phyloP scores from a whole-genome alignment of 768 basidiomycete genomes.

The Pulveroboletus sp. region DNA sequence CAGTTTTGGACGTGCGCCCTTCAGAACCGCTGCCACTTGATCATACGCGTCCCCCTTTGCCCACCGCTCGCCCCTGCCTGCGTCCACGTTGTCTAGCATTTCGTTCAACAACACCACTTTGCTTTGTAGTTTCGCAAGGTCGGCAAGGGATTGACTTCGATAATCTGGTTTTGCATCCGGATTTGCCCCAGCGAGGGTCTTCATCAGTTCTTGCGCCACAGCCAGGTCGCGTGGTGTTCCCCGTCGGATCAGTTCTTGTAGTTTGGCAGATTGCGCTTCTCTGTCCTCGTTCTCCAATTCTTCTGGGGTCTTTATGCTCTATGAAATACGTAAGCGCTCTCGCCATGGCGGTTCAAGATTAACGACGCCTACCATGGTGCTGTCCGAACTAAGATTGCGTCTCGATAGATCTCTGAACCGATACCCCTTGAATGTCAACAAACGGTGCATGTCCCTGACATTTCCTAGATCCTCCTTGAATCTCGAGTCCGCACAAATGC shows the following conservation, averaged over 20 bases:
- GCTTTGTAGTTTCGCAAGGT: conserved; percentile 90
- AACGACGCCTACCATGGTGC: conserved; percentile 21
- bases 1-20: conserved; percentile 82
- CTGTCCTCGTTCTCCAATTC: conserved; percentile 96
- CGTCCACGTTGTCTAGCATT: conserved; percentile 90
- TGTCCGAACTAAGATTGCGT: conserved; percentile 12
- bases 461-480: conserved; percentile 97
- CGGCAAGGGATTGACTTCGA: conserved; percentile 79
- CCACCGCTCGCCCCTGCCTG: conserved; percentile 67
- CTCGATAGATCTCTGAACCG: conserved; percentile 57
- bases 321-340: conserved; percentile 3
- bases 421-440: conserved; percentile 91
- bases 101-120: conserved; percentile 96
- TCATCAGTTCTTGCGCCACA: conserved; percentile 97
- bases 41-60: conserved; percentile 91
- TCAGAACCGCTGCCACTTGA: conserved; percentile 86
- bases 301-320: conserved; percentile 92
- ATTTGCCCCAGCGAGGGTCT: conserved; percentile 88
- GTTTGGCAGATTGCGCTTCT: conserved; percentile 90
- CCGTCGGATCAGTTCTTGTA: conserved; percentile 96
- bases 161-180: conserved; percentile 95
- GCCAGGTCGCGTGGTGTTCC: conserved; percentile 94
- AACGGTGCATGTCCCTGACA: conserved; percentile 94
- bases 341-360: no score
- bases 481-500: conserved; percentile 81